Evolutionary conservation across 352 stramenopile genomes (phyloP).

Genomic region (Phytophthora colocasiae): DNA sequence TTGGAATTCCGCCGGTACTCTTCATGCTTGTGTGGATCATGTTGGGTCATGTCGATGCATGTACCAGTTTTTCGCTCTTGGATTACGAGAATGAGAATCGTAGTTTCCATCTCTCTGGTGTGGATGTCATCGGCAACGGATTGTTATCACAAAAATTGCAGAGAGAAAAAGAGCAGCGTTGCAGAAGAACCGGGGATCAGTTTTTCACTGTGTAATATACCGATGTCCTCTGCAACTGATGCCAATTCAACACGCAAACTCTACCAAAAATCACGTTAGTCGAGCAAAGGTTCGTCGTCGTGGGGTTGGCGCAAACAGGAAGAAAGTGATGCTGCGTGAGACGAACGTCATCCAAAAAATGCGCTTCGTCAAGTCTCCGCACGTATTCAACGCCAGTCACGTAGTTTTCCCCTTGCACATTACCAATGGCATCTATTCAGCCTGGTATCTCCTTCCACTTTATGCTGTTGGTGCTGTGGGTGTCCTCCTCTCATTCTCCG

Average conservation of each 20-base stretch:
- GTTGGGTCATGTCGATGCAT: constrained; percentile 30
- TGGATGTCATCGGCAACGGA: constrained; percentile 32
- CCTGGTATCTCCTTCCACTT: constrained; percentile 1
- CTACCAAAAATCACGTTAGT: neutral
- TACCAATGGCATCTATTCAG: neutral
- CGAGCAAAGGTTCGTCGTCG: too few species aligned
- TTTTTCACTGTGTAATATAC: constrained; percentile 36
- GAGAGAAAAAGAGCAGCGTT: constrained; percentile 26
- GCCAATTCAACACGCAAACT: constrained; percentile 6
- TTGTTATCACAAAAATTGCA: constrained; percentile 35
- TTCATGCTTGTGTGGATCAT: constrained; percentile 36
- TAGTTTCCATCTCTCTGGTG: constrained; percentile 10
- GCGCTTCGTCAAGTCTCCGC: constrained; percentile 18
- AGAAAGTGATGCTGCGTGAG: constrained; percentile 3
- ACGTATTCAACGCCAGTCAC: constrained; percentile 17
- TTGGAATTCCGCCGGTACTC: constrained; percentile 28
- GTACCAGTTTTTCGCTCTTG: constrained; percentile 22
- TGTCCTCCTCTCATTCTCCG: constrained; percentile 13
- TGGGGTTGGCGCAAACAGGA: too few species aligned
- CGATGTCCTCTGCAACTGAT: constrained; percentile 17
- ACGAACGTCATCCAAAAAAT: constrained; percentile 26
- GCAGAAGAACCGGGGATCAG: neutral
- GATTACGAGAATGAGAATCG: constrained; percentile 26
- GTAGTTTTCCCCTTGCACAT: too few species aligned
- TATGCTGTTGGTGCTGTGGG: constrained; percentile 14